Conservation (phyloP, 148 eudicot genomes). For the Silene latifolia region DNA sequence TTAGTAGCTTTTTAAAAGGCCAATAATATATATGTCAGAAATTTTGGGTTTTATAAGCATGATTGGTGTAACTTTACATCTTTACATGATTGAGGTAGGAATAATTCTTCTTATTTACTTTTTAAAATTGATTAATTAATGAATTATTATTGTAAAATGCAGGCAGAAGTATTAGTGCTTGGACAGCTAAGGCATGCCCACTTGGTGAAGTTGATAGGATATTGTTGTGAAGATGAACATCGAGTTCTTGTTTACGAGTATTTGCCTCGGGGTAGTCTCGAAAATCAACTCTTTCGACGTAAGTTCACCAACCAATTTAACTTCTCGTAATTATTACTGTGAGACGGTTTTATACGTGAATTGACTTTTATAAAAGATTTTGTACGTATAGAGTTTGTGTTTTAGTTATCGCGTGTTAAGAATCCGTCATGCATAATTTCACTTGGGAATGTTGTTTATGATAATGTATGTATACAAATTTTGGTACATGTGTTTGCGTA, state of each 20-base stretch:
- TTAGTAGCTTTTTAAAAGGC: not conserved
- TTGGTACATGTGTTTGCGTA: not conserved
- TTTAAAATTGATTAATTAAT: not conserved
- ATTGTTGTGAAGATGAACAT: slow-evolving; percentile 44
- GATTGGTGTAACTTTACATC: not conserved
- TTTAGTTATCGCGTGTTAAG: no score
- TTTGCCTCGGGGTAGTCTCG: slow-evolving; percentile 41
- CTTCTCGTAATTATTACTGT: not conserved
- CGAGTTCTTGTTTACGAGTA: slow-evolving; percentile 40
- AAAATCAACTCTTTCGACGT: slow-evolving; percentile 43
- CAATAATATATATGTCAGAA: not conserved
- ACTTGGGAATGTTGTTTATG: no score
- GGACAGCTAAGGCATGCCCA: slow-evolving; percentile 39
- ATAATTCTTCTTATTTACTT: not conserved
- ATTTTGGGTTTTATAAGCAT: not conserved
- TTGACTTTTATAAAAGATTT: no score
- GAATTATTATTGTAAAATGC: not conserved
- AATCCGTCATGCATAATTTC: no score
- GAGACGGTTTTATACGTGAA: not conserved
- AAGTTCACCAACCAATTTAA: slow-evolving; percentile 13
- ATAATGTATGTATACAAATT: no score
- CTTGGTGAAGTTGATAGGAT: slow-evolving; percentile 43
- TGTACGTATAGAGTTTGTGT: no score
- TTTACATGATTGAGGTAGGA: not conserved
- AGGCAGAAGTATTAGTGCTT: slow-evolving; percentile 36